These are phyloP conservation scores for Linum usitatissimum DNA, from an alignment of 345 rosid genomes.

Conservation along the genomic window DNA sequence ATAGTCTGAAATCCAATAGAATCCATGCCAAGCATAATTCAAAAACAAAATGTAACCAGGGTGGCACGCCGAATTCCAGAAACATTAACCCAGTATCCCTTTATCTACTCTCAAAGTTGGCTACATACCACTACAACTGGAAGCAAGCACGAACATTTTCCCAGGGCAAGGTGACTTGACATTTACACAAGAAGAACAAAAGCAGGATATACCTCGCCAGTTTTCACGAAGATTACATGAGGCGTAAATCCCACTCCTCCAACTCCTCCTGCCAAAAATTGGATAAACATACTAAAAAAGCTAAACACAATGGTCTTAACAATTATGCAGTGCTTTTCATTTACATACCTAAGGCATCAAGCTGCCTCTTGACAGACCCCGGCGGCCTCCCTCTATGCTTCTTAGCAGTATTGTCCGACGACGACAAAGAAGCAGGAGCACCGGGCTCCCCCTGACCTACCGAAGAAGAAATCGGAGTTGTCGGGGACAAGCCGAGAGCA, in stretches of 20 bases:
- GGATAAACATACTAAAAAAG: not conserved
- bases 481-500: slow-evolving; percentile 64
- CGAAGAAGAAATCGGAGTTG: slow-evolving; percentile 33
- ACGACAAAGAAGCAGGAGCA: slow-evolving; percentile 21
- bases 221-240: slow-evolving; percentile 71
- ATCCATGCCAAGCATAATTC: too few relatives aligned
- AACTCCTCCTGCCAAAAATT: slow-evolving; percentile 36
- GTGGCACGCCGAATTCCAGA: too few relatives aligned
- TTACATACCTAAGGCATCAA: slow-evolving; percentile 74
- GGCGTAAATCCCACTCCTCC: slow-evolving; percentile 97
- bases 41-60: too few relatives aligned
- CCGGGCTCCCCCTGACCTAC: slow-evolving; percentile 32
- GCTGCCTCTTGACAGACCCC: slow-evolving; percentile 82
- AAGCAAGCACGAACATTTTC: not conserved
- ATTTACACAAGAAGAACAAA: not conserved
- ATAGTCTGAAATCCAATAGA: too few relatives aligned
- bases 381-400: slow-evolving; percentile 84
- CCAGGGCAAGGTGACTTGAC: not conserved
- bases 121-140: too few relatives aligned
- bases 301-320: not conserved
- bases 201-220: slow-evolving; percentile 63
- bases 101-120: too few relatives aligned
- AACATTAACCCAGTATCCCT: too few relatives aligned
- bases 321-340: slow-evolving; percentile 1
- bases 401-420: slow-evolving; percentile 51